Conservation (phyloP, 2,329 filamentous ascomycete genomes). For the Macrophomina pseudophaseolina region DNA sequence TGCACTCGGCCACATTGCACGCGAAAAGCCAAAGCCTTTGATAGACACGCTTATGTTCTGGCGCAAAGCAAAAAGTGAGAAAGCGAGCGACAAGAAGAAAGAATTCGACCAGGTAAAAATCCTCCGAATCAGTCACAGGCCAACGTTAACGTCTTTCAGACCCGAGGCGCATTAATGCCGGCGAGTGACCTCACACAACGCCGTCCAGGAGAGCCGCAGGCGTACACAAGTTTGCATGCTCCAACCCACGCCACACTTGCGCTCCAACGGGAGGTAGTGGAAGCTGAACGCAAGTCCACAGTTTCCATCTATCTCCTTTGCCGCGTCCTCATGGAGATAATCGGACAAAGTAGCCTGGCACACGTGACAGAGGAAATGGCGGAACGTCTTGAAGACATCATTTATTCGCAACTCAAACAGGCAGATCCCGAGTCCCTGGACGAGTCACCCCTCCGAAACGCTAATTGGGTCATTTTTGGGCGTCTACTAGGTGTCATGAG, state of each 20-base stretch:
- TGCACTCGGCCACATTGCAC: conserved; percentile 91
- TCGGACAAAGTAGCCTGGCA: conserved; percentile 82
- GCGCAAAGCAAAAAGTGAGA: conserved; percentile 94
- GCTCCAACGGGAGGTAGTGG: conserved; percentile 72
- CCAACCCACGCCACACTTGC: conserved; percentile 44
- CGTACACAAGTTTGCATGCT: conserved; percentile 35
- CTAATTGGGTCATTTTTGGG: conserved; percentile 95
- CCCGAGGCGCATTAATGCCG: conserved; percentile 30
- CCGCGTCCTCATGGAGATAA: conserved; percentile 90
- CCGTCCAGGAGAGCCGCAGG: conserved; percentile 33
- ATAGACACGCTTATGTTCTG: conserved; percentile 99
- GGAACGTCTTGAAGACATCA: conserved; percentile 90
- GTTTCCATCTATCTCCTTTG: conserved; percentile 97
- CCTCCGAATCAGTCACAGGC: background rate
- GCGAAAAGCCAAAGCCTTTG: conserved; percentile 89
- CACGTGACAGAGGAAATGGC: conserved; percentile 91
- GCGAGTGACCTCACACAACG: conserved; percentile 26
- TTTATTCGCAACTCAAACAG: conserved; percentile 92
- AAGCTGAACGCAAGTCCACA: conserved; percentile 87
- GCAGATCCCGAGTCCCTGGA: conserved; percentile 82
- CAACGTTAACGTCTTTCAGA: conserved; percentile 34
- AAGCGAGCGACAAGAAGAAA: conserved; percentile 57
- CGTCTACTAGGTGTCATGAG: conserved; percentile 97
- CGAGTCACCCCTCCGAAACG: conserved; percentile 80
- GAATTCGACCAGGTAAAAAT: conserved; percentile 28